These are phyloP conservation scores for Panus rudis DNA, from an alignment of 768 basidiomycete species.

Conservation along the genomic window DNA sequence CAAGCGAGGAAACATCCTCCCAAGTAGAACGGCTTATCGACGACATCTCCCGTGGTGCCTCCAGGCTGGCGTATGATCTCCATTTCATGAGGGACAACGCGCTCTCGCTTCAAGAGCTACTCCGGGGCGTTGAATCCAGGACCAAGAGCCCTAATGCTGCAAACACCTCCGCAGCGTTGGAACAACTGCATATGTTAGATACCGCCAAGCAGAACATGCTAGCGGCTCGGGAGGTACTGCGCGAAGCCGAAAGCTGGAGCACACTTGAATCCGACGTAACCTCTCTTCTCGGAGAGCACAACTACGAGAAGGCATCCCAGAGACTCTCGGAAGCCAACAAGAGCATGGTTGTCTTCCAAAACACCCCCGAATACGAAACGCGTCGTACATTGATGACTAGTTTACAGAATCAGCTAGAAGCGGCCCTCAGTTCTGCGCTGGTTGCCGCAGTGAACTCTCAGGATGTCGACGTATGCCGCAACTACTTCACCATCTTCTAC, in stretches of 20 bases:
- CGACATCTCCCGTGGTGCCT: conserved; percentile 86
- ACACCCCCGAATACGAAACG: conserved; percentile 85
- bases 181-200: conserved; percentile 76
- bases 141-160: conserved; percentile 45
- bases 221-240: conserved; percentile 78
- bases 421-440: conserved; percentile 82
- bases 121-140: conserved; percentile 55
- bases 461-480: conserved; percentile 67
- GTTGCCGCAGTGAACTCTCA: conserved; percentile 78
- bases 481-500: conserved; percentile 81
- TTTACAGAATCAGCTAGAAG: conserved; percentile 94
- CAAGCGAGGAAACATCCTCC: conserved; percentile 82
- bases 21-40: conserved; percentile 85
- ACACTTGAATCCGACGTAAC: conserved; percentile 91
- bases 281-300: conserved; percentile 68
- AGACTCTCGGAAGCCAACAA: conserved; percentile 83
- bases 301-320: conserved; percentile 86
- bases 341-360: conserved; percentile 89
- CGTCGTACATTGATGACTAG: conserved; percentile 82
- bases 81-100: conserved; percentile 97
- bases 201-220: conserved; percentile 84
- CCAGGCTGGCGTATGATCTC: conserved; percentile 89
- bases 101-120: conserved; percentile 58
- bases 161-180: conserved; percentile 60
- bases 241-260: conserved; percentile 96